These are phyloP conservation scores for Phalaenopsis aphrodite DNA, from an alignment of 106 monocot species.

Conservation along the genomic window DNA sequence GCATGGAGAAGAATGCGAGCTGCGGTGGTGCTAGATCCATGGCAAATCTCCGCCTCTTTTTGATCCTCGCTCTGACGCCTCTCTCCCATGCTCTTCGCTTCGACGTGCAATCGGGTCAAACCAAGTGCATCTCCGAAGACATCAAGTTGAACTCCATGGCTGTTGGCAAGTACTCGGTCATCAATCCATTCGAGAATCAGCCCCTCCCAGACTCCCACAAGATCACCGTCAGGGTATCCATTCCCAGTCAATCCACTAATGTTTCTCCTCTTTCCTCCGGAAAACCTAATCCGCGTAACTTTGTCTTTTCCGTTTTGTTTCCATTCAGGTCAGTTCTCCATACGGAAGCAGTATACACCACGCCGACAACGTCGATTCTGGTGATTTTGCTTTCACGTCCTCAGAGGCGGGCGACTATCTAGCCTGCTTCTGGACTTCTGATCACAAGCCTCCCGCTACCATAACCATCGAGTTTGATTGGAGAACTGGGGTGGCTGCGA, in stretches of 20 bases:
- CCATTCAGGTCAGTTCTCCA: constrained; percentile 72
- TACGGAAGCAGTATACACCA: constrained; percentile 72
- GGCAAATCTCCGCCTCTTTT: background rate
- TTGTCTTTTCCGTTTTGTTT: background rate
- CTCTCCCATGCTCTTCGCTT: constrained; percentile 55
- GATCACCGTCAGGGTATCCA: constrained; percentile 62
- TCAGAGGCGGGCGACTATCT: constrained; percentile 78
- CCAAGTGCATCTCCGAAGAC: constrained; percentile 95
- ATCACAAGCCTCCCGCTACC: constrained; percentile 61
- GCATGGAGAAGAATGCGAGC: background rate
- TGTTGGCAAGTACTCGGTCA: constrained; percentile 85
- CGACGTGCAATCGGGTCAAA: constrained; percentile 78
- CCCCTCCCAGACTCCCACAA: constrained; percentile 79
- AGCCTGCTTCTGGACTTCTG: constrained; percentile 87
- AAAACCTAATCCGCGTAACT: constrained; percentile 4
- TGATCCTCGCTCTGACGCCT: background rate
- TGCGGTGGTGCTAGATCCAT: background rate
- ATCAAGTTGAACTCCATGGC: constrained; percentile 80
- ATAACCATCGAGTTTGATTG: constrained; percentile 83
- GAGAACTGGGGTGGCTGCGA: constrained; percentile 82
- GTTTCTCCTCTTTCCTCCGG: background rate
- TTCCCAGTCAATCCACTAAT: background rate
- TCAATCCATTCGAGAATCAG: constrained; percentile 37
- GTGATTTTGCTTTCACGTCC: constrained; percentile 75
- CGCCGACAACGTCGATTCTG: constrained; percentile 62